phyloP scores from a whole-genome alignment of 345 rosid genomes.

The Odontarrhena argentea region DNA sequence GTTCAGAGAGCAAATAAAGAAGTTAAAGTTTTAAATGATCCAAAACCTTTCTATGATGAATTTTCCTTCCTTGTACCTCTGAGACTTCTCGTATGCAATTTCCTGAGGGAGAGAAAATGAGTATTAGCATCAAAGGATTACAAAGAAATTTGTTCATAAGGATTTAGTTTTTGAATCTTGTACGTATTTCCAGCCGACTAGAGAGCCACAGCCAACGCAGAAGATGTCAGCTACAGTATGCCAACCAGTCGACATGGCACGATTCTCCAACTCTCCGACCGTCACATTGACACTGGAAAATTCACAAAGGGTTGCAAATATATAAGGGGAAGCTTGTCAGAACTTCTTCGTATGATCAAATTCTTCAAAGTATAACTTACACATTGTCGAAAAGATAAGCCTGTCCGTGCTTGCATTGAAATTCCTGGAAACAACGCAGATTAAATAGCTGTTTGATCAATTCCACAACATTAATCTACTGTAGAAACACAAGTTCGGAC shows the following conservation, averaged over 20 bases:
- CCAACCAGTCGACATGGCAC: slow-evolving; percentile 78
- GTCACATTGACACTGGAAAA: slow-evolving; percentile 62
- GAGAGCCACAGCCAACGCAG: slow-evolving; percentile 77
- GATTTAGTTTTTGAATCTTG: slow-evolving; percentile 26
- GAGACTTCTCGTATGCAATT: slow-evolving; percentile 55
- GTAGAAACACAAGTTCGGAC: not conserved
- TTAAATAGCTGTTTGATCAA: slow-evolving; percentile 25
- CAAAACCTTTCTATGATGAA: slow-evolving; percentile 71
- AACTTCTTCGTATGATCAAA: slow-evolving; percentile 8
- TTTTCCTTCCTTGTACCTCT: slow-evolving; percentile 84
- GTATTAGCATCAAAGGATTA: slow-evolving; percentile 12
- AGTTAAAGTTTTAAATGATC: not conserved
- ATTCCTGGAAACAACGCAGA: slow-evolving; percentile 56
- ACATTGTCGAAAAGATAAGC: slow-evolving; percentile 78
- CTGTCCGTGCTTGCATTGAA: slow-evolving; percentile 71
- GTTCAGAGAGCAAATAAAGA: not conserved
- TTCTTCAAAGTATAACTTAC: slow-evolving; percentile 48
- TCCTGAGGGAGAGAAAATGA: slow-evolving; percentile 44
- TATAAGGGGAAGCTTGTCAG: not conserved
- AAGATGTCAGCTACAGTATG: slow-evolving; percentile 81
- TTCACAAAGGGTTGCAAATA: not conserved
- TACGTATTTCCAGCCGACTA: slow-evolving; percentile 91
- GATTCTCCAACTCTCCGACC: slow-evolving; percentile 60
- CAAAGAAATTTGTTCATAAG: slow-evolving; percentile 14
- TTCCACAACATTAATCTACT: not conserved